A percentile compares a stretch with the other conserved stretches of the same genome.
phyloP scores from a whole-genome alignment of 805 yeast species.

The Metschnikowia gelsemii region DNA sequence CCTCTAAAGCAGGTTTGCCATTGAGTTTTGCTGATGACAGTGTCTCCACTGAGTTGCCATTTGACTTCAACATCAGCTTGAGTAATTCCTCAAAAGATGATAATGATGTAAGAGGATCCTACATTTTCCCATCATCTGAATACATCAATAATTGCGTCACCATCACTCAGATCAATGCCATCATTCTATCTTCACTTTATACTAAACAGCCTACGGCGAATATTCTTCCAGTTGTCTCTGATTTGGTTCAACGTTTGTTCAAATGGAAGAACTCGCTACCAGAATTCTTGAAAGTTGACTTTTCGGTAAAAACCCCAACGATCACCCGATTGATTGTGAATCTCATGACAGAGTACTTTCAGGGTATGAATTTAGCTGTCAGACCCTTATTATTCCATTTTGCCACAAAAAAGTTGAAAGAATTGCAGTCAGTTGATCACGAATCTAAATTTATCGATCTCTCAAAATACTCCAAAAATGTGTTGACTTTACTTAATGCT shows the following conservation, averaged over 20 bases:
- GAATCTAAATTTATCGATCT: constrained; percentile 59
- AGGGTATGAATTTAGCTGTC: constrained; percentile 76
- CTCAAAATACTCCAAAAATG: constrained; percentile 63
- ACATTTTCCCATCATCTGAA: constrained; percentile 77
- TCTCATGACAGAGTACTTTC: constrained; percentile 79
- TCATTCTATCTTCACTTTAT: constrained; percentile 64
- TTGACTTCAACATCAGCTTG: constrained; percentile 61
- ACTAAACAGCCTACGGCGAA: constrained; percentile 77
- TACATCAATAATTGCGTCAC: constrained; percentile 73
- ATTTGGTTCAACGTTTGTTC: constrained; percentile 62
- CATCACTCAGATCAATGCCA: constrained; percentile 76
- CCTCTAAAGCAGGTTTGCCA: constrained; percentile 81
- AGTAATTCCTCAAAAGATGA: constrained; percentile 36
- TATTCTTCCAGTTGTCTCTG: constrained; percentile 70
- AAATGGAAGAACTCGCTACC: constrained; percentile 70
- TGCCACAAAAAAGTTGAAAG: constrained; percentile 63
- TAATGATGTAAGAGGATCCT: constrained; percentile 59
- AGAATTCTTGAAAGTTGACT: constrained; percentile 62
- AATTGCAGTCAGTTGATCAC: constrained; percentile 37
- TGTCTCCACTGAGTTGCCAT: constrained; percentile 73
- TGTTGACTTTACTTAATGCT: constrained; percentile 67
- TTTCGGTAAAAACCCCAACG: constrained; percentile 49
- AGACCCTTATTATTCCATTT: constrained; percentile 76
- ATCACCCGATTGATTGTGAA: constrained; percentile 69
- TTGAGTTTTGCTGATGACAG: constrained; percentile 78